Evolutionary conservation across 176 grass and related monocot species (phyloP).

Genomic region (Panicum miliaceum): DNA sequence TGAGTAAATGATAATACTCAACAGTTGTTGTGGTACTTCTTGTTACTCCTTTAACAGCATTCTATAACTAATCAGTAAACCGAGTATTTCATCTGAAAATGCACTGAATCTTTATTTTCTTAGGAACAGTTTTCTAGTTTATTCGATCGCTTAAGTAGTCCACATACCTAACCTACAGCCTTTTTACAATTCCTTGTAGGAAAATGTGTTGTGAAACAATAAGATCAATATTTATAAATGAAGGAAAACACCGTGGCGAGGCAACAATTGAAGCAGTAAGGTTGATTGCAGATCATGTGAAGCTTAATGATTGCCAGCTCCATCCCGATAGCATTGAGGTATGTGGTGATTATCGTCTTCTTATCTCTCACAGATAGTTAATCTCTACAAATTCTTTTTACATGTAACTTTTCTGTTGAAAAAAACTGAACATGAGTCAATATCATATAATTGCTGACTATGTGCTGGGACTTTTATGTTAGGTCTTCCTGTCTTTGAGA

Average conservation of each 20-base stretch:
- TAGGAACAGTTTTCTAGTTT: background rate
- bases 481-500: conserved; percentile 89
- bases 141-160: conserved; percentile 13
- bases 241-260: conserved; percentile 94
- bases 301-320: conserved; percentile 82
- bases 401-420: conserved; percentile 9
- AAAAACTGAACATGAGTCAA: conserved; percentile 7
- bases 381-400: conserved; percentile 14
- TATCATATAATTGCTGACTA: conserved; percentile 13
- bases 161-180: conserved; percentile 26
- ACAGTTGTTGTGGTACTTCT: background rate
- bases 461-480: conserved; percentile 8
- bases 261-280: conserved; percentile 90
- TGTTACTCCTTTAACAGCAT: conserved; percentile 8
- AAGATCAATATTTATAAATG: conserved; percentile 78
- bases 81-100: background rate
- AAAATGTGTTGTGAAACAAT: conserved; percentile 83
- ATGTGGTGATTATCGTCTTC: conserved; percentile 16
- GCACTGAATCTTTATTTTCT: background rate
- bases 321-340: conserved; percentile 91
- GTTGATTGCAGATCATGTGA: conserved; percentile 85
- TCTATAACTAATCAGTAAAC: background rate
- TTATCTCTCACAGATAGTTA: conserved; percentile 22
- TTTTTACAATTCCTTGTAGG: conserved; percentile 47
- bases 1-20: conserved; percentile 2